Percentiles rank a stretch among this genome's conserved stretches.
Conservation (phyloP, 2,329 filamentous ascomycete genomes). For the Tolypocladium pustulatum region DNA sequence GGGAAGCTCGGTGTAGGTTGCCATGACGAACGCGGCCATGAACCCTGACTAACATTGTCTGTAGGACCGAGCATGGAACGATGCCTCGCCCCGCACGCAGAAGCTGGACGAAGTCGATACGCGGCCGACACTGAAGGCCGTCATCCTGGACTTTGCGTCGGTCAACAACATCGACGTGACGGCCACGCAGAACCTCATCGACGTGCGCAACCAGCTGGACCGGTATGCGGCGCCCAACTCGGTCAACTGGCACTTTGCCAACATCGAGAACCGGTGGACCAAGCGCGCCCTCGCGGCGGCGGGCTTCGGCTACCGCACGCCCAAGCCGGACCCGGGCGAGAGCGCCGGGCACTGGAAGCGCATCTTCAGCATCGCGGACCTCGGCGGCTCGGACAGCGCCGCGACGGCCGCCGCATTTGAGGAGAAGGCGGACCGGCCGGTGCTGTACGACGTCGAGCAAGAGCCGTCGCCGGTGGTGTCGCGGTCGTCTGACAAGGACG, state of each 20-base stretch:
- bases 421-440: constrained; percentile 33
- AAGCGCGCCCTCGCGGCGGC: constrained; percentile 43
- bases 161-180: constrained; percentile 48
- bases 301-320: constrained; percentile 37
- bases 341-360: constrained; percentile 44
- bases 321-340: constrained; percentile 9
- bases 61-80: constrained; percentile 47
- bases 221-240: constrained; percentile 33
- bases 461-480: constrained; percentile 11
- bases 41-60: constrained; percentile 4
- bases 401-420: constrained; percentile 44
- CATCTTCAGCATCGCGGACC: constrained; percentile 86
- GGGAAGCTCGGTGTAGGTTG: constrained; percentile 35
- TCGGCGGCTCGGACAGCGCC: constrained; percentile 62
- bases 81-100: constrained; percentile 30
- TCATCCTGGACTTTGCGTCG: constrained; percentile 44
- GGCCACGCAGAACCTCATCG: constrained; percentile 41
- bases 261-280: constrained; percentile 44
- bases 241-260: constrained; percentile 41
- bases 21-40: background rate
- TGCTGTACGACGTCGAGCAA: constrained; percentile 18
- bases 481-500: constrained; percentile 15
- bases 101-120: constrained; percentile 18
- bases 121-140: constrained; percentile 41
- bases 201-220: constrained; percentile 43